Conservation (phyloP, 2,329 filamentous ascomycete genomes). For the Alternaria metachromatica region DNA sequence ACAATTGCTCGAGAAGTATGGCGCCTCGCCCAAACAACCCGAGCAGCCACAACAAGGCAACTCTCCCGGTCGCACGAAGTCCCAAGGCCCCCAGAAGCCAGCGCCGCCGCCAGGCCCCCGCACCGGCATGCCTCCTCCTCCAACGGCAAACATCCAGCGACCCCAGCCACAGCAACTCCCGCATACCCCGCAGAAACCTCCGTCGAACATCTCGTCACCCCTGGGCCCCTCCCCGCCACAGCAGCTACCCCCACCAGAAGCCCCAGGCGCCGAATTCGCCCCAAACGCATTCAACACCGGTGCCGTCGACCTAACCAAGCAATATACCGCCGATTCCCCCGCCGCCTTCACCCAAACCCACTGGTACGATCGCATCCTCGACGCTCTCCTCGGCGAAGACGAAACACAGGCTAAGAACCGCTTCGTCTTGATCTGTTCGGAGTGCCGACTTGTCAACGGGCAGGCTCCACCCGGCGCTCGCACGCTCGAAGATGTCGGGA, state of each 20-base stretch:
- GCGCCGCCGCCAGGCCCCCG: constrained; percentile 46
- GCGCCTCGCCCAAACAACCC: constrained; percentile 59
- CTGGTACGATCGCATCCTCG: constrained; percentile 95
- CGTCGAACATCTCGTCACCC: constrained; percentile 22
- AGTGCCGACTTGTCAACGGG: constrained; percentile 89
- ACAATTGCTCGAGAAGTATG: constrained; percentile 93
- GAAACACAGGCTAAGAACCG: constrained; percentile 92
- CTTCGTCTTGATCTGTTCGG: constrained; percentile 81
- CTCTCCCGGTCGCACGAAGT: constrained; percentile 35
- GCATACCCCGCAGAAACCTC: constrained; percentile 35
- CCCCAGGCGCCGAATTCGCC: constrained; percentile 68
- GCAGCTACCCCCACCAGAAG: constrained; percentile 23
- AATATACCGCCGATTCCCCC: constrained; percentile 47
- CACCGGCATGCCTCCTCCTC: constrained; percentile 65
- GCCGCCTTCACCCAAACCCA: constrained; percentile 58
- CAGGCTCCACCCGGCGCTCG: constrained; percentile 89
- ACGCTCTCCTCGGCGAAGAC: constrained; percentile 91
- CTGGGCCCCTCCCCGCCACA: constrained; percentile 31
- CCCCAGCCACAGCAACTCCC: constrained; percentile 36
- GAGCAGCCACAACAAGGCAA: constrained; percentile 45
- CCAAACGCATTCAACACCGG: constrained; percentile 68
- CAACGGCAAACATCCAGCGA: constrained; percentile 68
- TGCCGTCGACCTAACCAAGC: constrained; percentile 29
- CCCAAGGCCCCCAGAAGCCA: constrained; percentile 40
- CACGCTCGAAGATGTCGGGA: constrained; percentile 77